Conservation (phyloP, 768 basidiomycete genomes). For the Rhizopogon rudus region DNA sequence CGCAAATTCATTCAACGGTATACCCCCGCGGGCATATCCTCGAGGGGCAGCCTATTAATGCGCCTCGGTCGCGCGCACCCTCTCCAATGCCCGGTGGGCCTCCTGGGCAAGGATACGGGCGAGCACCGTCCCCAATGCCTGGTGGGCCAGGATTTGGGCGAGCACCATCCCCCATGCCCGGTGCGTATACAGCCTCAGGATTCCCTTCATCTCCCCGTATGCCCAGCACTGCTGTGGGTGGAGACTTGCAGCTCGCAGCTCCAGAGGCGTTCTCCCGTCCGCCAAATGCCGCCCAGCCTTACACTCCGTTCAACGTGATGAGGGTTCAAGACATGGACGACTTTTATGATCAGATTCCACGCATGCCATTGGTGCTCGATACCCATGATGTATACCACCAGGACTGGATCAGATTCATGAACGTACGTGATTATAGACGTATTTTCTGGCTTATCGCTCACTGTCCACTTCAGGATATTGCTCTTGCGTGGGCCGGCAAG, state of each 20-base stretch:
- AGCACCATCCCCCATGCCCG: conserved; percentile 51
- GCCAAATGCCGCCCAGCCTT: conserved; percentile 61
- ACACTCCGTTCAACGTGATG: conserved; percentile 63
- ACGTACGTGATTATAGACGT: conserved; percentile 37
- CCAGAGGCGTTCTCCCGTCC: conserved; percentile 76
- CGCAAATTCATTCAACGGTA: conserved; percentile 17
- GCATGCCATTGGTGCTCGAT: conserved; percentile 67
- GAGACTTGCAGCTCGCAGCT: conserved; percentile 42
- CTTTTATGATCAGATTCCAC: conserved; percentile 58
- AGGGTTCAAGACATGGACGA: conserved; percentile 78
- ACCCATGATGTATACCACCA: conserved; percentile 74
- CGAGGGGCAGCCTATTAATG: conserved; percentile 44
- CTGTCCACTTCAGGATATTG: conserved; percentile 50
- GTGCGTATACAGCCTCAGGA: conserved; percentile 24
- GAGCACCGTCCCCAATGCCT: conserved; percentile 54
- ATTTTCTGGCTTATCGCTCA: neutral
- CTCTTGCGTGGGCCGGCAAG: conserved; percentile 71
- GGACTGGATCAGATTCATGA: conserved; percentile 79
- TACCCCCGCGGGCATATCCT: conserved; percentile 56
- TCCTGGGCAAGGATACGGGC: conserved; percentile 22
- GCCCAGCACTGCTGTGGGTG: conserved; percentile 9
- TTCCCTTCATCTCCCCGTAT: conserved; percentile 28
- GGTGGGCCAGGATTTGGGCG: conserved; percentile 31
- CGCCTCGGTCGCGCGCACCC: conserved; percentile 36
- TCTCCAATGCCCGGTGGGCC: conserved; percentile 49